Percentiles rank a stretch among this genome's conserved stretches.
Conservation (phyloP, 768 basidiomycete genomes). For the Termitomyces sp. region DNA sequence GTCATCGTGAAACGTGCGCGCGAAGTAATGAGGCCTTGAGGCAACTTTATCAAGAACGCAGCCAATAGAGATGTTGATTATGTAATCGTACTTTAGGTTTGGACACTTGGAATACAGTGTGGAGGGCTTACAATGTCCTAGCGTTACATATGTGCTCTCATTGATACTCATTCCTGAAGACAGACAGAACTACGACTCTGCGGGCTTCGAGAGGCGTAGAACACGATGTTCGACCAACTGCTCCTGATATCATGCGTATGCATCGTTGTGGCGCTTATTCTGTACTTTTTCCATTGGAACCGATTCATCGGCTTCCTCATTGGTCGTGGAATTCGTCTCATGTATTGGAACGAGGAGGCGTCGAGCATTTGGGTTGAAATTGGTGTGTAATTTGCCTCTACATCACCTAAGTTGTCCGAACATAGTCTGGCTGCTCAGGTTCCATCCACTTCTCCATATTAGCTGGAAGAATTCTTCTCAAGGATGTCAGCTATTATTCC, state of each 20-base stretch:
- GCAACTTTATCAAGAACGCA: background rate
- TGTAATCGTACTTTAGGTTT: background rate
- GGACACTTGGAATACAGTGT: background rate
- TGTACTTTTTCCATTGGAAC: slow-evolving; percentile 92
- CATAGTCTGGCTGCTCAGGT: slow-evolving; percentile 34
- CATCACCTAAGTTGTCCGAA: background rate
- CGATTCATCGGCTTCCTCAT: slow-evolving; percentile 70
- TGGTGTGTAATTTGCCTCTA: slow-evolving; percentile 35
- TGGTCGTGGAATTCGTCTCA: slow-evolving; percentile 57
- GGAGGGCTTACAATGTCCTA: background rate
- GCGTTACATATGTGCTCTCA: background rate
- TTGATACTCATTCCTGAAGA: background rate
- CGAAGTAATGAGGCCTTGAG: background rate
- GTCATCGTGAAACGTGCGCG: slow-evolving; percentile 14
- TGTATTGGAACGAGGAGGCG: slow-evolving; percentile 72
- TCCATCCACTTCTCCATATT: slow-evolving; percentile 90
- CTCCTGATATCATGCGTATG: slow-evolving; percentile 62
- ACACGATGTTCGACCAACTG: slow-evolving; percentile 47
- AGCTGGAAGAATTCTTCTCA: slow-evolving; percentile 81
- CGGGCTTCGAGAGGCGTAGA: background rate
- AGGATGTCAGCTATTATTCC: slow-evolving; percentile 85
- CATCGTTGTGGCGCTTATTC: slow-evolving; percentile 46
- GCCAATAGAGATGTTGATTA: background rate
- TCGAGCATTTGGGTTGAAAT: slow-evolving; percentile 84
- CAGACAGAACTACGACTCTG: background rate